Evolutionary conservation across 441 rosid genomes (phyloP).

Genomic region (Theobroma grandiflorum): DNA sequence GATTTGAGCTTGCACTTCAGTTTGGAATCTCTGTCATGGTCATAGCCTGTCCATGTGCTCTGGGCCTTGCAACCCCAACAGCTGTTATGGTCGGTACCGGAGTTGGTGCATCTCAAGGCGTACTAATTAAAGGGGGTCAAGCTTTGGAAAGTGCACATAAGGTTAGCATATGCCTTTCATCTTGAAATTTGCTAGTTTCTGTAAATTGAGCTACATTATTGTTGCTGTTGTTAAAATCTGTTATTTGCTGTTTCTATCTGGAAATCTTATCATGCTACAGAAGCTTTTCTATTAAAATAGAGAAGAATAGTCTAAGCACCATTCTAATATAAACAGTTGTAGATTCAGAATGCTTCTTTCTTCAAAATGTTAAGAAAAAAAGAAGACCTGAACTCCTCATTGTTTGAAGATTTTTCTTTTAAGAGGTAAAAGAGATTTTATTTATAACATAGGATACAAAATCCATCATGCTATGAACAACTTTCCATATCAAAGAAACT

Average conservation of each 20-base stretch:
- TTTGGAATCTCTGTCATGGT: constrained; percentile 98
- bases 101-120: constrained; percentile 95
- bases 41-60: constrained; percentile 97
- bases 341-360: neutral
- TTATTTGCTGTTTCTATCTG: neutral
- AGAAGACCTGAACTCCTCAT: neutral
- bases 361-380: neutral
- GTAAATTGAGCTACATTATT: neutral
- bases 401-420: neutral
- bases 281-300: neutral
- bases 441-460: too few species aligned
- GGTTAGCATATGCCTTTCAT: constrained; percentile 44
- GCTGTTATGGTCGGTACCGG: constrained; percentile 99
- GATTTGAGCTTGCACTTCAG: constrained; percentile 91
- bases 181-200: constrained; percentile 9
- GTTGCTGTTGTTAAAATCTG: neutral
- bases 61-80: constrained; percentile 96
- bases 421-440: too few species aligned
- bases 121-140: constrained; percentile 93
- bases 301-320: neutral
- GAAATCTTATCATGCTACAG: neutral
- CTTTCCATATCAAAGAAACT: too few species aligned
- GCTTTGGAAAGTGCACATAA: constrained; percentile 87
- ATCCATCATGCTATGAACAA: too few species aligned
- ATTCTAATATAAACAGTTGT: neutral